Conservation (phyloP, 1,139 yeast species). For the Hemisphaericaspora lyxosophila region DNA sequence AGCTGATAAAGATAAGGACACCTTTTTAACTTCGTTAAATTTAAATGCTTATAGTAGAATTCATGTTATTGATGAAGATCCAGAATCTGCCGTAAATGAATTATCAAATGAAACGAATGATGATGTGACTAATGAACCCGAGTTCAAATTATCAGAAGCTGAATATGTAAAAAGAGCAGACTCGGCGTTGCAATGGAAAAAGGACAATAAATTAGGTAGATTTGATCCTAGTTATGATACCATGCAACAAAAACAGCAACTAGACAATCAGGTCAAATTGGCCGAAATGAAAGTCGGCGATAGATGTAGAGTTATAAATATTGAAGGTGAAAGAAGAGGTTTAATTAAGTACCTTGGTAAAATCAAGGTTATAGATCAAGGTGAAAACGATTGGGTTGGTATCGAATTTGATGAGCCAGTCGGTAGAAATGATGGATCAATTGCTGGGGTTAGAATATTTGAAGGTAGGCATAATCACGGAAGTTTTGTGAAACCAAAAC, state of each 20-base stretch:
- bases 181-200: constrained; percentile 78
- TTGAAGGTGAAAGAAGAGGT: constrained; percentile 65
- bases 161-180: constrained; percentile 63
- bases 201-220: constrained; percentile 63
- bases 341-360: constrained; percentile 65
- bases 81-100: constrained; percentile 46
- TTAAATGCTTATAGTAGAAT: constrained; percentile 44
- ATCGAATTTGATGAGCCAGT: constrained; percentile 52
- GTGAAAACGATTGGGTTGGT: constrained; percentile 48
- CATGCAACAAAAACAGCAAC: constrained; percentile 19
- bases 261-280: constrained; percentile 20
- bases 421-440: constrained; percentile 44
- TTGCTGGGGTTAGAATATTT: constrained; percentile 36
- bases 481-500: constrained; percentile 50
- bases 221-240: constrained; percentile 57
- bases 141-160: constrained; percentile 60
- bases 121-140: constrained; percentile 34
- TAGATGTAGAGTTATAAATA: constrained; percentile 43
- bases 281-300: constrained; percentile 29
- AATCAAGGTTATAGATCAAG: constrained; percentile 55
- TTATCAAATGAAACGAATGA: constrained; percentile 28
- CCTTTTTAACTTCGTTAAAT: constrained; percentile 20
- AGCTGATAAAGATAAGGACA: constrained; percentile 16
- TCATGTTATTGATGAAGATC: constrained; percentile 55
- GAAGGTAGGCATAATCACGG: constrained; percentile 43